Percentiles rank a stretch among this genome's conserved stretches.
Conservation (phyloP, 805 yeast species). For the Candida glaebosa region DNA sequence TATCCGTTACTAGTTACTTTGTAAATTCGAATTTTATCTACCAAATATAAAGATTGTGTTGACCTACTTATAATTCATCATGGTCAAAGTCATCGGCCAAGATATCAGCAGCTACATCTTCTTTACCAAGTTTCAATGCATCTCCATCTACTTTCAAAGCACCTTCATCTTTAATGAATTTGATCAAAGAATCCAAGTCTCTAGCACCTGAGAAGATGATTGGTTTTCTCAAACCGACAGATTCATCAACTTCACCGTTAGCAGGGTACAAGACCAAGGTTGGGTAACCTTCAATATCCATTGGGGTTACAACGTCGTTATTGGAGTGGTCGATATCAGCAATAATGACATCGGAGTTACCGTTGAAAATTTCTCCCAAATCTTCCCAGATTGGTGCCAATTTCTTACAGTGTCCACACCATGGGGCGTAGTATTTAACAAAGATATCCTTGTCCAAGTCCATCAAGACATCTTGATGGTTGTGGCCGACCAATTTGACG, state of each 20-base stretch:
- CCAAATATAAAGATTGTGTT: conserved; percentile 2
- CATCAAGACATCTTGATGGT: conserved; percentile 65
- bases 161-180: conserved; percentile 71
- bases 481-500: conserved; percentile 75
- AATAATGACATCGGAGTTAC: conserved; percentile 54
- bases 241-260: conserved; percentile 39
- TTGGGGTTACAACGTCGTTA: conserved; percentile 75
- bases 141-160: conserved; percentile 56
- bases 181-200: conserved; percentile 64
- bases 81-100: conserved; percentile 24
- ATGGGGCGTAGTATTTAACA: conserved; percentile 93
- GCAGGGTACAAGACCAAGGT: conserved; percentile 91
- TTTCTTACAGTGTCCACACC: conserved; percentile 97
- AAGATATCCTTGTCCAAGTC: conserved; percentile 63
- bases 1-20: neutral
- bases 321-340: conserved; percentile 88
- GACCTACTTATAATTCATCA: conserved; percentile 35
- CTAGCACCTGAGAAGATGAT: conserved; percentile 67
- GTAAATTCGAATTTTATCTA: neutral
- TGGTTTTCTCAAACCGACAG: conserved; percentile 47
- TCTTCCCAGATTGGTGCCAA: conserved; percentile 87
- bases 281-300: conserved; percentile 83
- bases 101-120: conserved; percentile 6
- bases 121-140: conserved; percentile 16
- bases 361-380: conserved; percentile 65